phyloP scores from a whole-genome alignment of 768 basidiomycete genomes.

The Amylocystis lapponica region DNA sequence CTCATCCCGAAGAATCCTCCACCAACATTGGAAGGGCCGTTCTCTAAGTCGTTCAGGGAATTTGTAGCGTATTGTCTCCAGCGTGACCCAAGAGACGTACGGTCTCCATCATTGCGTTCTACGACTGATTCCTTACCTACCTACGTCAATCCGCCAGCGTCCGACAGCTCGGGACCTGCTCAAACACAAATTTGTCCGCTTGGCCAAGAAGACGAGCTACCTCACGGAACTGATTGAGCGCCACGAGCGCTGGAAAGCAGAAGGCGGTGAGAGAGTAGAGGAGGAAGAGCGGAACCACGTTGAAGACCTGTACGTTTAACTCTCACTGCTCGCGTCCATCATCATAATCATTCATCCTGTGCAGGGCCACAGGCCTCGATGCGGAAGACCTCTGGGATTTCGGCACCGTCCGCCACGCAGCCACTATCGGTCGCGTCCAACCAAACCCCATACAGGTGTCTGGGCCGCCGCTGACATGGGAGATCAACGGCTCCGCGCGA shows the following conservation, averaged over 20 bases:
- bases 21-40: slow-evolving; percentile 82
- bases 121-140: not conserved
- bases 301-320: slow-evolving; percentile 56
- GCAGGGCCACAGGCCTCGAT: slow-evolving; percentile 21
- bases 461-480: slow-evolving; percentile 74
- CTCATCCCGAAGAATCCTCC: slow-evolving; percentile 98
- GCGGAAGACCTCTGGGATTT: slow-evolving; percentile 94
- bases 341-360: not conserved
- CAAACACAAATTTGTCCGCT: slow-evolving; percentile 92
- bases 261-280: slow-evolving; percentile 73
- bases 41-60: slow-evolving; percentile 90
- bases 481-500: slow-evolving; percentile 55
- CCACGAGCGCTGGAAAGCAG: slow-evolving; percentile 88
- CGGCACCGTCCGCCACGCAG: slow-evolving; percentile 84
- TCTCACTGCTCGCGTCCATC: too few species aligned
- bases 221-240: slow-evolving; percentile 94
- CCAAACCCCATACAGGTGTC: slow-evolving; percentile 49
- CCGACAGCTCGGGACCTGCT: slow-evolving; percentile 93
- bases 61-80: slow-evolving; percentile 92
- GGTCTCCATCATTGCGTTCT: slow-evolving; percentile 20
- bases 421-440: slow-evolving; percentile 63
- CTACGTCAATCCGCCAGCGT: slow-evolving; percentile 45
- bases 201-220: slow-evolving; percentile 93
- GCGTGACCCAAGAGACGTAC: slow-evolving; percentile 86
- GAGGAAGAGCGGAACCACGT: slow-evolving; percentile 61